Evolutionary conservation across 1,284 basidiomycete species (phyloP), one percentile per base, ranked within the genome.

Genomic region (Schizophyllum commune): DNA sequence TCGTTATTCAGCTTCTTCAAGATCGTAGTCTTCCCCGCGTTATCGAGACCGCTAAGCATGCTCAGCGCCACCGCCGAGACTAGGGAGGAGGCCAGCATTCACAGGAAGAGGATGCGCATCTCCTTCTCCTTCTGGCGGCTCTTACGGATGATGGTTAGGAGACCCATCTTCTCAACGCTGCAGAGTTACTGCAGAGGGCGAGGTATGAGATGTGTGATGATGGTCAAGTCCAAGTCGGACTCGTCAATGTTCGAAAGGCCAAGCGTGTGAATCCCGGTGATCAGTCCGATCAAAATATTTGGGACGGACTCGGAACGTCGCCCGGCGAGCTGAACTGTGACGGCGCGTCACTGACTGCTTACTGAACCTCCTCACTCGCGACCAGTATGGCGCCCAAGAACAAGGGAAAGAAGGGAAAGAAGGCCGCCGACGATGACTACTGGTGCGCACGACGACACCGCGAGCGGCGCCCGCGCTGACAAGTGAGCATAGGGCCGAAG

Each of bases 1-100:
- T 98, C 94, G 27, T 86, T 89, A 65, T 93, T 95, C 63, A 99
- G 81, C 73, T 92, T 92, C 78, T 98, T 98, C 63, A 99, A 75
- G 66, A 99, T 98, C 0, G 96, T 99, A 2, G 97, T 98, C 79
- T 99, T 99, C 58, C 97, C 97, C 0, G 96, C 96, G 72, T 99
- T 99, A 75, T 99, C 97, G 15, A 99, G 85, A n/a, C 97, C 96
- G 57, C 95, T 97, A 53, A 47, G 59, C 62, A 66, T 64, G 65
- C 62, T 63, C 67, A 64, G 57, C 21, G 58, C 56, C 56, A 52
- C 57, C 47, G 58, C 62, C 61, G 52, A 57, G 61, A 58, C 52
- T 64, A 58, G 63, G 55, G 60, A 32, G 57, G 59, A 27, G 52
- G 60, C 52, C 58, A 56, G 56, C 56, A 73, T 87, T 66, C 72